Conservation (phyloP, 495 filamentous ascomycete genomes). For the Elasticomyces elasticus region DNA sequence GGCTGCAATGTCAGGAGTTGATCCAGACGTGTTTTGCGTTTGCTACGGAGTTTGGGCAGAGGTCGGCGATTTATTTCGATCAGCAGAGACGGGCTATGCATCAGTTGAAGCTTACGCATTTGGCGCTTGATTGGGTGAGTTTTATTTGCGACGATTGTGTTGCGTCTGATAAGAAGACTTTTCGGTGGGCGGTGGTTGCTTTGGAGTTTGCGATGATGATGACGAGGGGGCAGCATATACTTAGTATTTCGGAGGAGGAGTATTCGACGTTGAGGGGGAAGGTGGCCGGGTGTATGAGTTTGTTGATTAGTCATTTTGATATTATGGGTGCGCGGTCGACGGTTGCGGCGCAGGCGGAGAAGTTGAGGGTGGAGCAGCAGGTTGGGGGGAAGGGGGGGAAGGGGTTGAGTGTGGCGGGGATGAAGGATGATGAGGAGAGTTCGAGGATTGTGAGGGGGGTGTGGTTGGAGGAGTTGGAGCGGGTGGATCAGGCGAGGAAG, state of each 20-base stretch:
- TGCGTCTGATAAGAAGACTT: conserved; percentile 88
- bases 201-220: conserved; percentile 96
- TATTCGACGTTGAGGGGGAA: conserved; percentile 73
- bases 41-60: conserved; percentile 92
- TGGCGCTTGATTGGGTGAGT: conserved; percentile 92
- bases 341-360: conserved; percentile 84
- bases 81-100: conserved; percentile 89
- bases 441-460: conserved; percentile 59
- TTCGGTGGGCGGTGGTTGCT: conserved; percentile 91
- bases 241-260: conserved; percentile 76
- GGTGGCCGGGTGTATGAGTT: conserved; percentile 93
- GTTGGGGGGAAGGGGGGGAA: conserved; percentile 56
- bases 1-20: conserved; percentile 83
- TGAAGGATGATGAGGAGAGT: conserved; percentile 79
- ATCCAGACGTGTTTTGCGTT: conserved; percentile 99
- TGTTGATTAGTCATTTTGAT: conserved; percentile 96
- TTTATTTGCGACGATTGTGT: conserved; percentile 97
- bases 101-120: conserved; percentile 82
- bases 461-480: conserved; percentile 56
- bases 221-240: conserved; percentile 82
- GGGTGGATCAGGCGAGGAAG: conserved; percentile 67
- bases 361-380: conserved; percentile 66
- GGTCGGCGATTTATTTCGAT: conserved; percentile 87
- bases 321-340: conserved; percentile 95
- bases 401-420: conserved; percentile 63